These are phyloP conservation scores for Ballota nigra DNA, from an alignment of 257 asterid species.

Conservation along the genomic window DNA sequence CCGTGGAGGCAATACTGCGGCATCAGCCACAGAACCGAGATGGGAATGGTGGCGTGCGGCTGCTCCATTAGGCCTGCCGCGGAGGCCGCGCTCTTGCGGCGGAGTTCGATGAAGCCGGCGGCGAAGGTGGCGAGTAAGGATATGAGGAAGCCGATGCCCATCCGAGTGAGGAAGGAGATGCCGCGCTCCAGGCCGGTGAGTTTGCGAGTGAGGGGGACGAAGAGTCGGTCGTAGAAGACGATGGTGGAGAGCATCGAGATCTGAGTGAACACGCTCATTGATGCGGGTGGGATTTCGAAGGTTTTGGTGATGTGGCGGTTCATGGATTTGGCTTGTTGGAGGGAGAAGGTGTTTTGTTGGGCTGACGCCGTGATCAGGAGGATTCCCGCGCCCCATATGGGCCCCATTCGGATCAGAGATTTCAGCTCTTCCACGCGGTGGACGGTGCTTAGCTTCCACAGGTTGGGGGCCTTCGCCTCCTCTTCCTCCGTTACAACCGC, in stretches of 20 bases:
- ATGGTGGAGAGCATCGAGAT: slow-evolving; percentile 63
- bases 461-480: slow-evolving; percentile 49
- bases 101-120: slow-evolving; percentile 68
- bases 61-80: slow-evolving; percentile 37
- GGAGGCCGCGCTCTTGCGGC: slow-evolving; percentile 57
- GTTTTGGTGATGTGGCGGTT: slow-evolving; percentile 52
- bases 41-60: slow-evolving; percentile 43
- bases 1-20: slow-evolving; percentile 79
- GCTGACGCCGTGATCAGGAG: slow-evolving; percentile 69
- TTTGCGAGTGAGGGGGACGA: slow-evolving; percentile 57
- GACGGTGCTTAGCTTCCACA: slow-evolving; percentile 68
- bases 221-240: slow-evolving; percentile 58
- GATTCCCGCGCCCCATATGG: slow-evolving; percentile 90
- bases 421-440: slow-evolving; percentile 88
- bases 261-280: slow-evolving; percentile 72
- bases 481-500: slow-evolving; percentile 57
- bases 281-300: slow-evolving; percentile 77
- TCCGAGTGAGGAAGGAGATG: slow-evolving; percentile 62
- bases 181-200: slow-evolving; percentile 78
- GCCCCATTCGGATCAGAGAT: slow-evolving; percentile 77
- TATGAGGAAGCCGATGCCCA: slow-evolving; percentile 69
- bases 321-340: slow-evolving; percentile 87
- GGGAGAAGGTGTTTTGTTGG: slow-evolving; percentile 72
- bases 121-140: slow-evolving; percentile 65
- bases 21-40: slow-evolving; percentile 65